These are phyloP conservation scores for Pelargonium nanum DNA, from an alignment of 345 rosid genomes.

Conservation along the genomic window DNA sequence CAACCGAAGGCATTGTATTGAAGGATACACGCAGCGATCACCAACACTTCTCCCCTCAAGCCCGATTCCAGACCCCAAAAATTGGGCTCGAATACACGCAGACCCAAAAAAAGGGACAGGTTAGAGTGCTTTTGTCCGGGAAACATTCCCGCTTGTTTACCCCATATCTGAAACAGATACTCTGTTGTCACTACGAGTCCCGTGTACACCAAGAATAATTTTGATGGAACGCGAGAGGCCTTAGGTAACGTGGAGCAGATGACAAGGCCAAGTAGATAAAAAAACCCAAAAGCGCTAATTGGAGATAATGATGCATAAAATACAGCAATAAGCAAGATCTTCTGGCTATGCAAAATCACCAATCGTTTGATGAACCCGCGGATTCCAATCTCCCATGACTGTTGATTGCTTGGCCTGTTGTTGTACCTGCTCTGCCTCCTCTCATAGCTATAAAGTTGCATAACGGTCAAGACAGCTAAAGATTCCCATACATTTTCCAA, in stretches of 20 bases:
- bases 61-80: conserved; percentile 33
- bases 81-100: conserved; percentile 21
- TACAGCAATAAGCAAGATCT: conserved; percentile 25
- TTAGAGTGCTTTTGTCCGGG: conserved; percentile 25
- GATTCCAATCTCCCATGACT: conserved; percentile 5
- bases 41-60: conserved; percentile 31
- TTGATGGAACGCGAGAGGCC: conserved; percentile 29
- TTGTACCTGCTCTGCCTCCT: conserved; percentile 20
- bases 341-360: conserved; percentile 32
- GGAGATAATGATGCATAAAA: conserved; percentile 35
- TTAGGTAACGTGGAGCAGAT: conserved; percentile 30
- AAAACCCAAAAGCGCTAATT: conserved; percentile 27
- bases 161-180: conserved; percentile 36
- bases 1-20: conserved; percentile 33
- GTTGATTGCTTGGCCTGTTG: background rate
- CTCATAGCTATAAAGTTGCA: conserved; percentile 38
- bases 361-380: conserved; percentile 22
- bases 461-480: conserved; percentile 28
- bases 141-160: conserved; percentile 23
- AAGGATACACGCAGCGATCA: conserved; percentile 29
- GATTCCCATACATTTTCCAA: conserved; percentile 28
- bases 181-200: conserved; percentile 27
- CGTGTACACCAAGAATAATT: conserved; percentile 26
- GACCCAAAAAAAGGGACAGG: conserved; percentile 23
- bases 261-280: conserved; percentile 28